These are phyloP conservation scores for Barnettozyma californica DNA, from an alignment of 805 yeast genomes.

Conservation along the genomic window DNA sequence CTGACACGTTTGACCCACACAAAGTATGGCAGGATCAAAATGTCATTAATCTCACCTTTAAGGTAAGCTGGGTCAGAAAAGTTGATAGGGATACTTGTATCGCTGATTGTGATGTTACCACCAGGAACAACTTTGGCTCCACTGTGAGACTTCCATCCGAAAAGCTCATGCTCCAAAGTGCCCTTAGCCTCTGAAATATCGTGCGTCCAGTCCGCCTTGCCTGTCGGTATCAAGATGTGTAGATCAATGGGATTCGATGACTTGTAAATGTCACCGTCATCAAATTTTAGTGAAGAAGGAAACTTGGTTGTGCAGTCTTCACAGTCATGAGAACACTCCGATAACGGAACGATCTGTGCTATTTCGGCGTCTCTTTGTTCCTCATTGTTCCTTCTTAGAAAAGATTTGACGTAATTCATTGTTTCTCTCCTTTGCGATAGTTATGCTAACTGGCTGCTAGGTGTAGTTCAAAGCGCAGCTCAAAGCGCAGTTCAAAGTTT, in stretches of 20 bases:
- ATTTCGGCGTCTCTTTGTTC: constrained; percentile 27
- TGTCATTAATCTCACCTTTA: constrained; percentile 45
- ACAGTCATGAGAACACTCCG: constrained; percentile 52
- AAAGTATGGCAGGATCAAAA: constrained; percentile 69
- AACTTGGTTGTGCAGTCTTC: constrained; percentile 46
- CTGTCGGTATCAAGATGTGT: constrained; percentile 80
- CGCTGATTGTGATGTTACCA: constrained; percentile 43
- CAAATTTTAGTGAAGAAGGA: constrained; percentile 47
- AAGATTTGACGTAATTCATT: constrained; percentile 9
- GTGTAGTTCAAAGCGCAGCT: too few relatives aligned
- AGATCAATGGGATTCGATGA: constrained; percentile 63
- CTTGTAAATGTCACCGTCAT: constrained; percentile 43
- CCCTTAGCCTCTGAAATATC: constrained; percentile 52
- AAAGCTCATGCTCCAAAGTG: constrained; percentile 42
- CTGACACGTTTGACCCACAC: constrained; percentile 57
- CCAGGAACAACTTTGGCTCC: constrained; percentile 20
- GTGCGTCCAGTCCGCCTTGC: constrained; percentile 78
- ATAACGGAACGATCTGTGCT: constrained; percentile 34
- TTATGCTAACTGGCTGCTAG: too few relatives aligned
- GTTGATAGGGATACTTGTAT: constrained; percentile 48
- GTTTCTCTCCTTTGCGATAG: neutral
- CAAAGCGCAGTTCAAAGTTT: too few relatives aligned
- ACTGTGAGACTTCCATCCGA: constrained; percentile 32
- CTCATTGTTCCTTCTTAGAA: constrained; percentile 4
- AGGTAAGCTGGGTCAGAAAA: constrained; percentile 39